Conservation (phyloP, 352 stramenopile species). For the Globisporangium orthogonon region DNA sequence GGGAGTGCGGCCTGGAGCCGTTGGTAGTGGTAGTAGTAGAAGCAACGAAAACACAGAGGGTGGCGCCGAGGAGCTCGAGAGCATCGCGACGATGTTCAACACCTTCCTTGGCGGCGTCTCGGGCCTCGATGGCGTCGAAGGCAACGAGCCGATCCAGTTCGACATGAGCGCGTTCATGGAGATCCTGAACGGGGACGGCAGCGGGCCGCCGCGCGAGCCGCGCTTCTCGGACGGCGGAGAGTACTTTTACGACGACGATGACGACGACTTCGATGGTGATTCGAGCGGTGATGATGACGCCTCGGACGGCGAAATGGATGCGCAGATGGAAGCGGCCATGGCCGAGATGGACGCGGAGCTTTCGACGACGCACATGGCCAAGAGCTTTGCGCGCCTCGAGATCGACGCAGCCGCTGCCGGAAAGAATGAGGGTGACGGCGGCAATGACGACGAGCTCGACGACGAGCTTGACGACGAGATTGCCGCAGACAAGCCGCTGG, state of each 20-base stretch:
- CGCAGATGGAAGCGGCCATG: conserved; percentile 50
- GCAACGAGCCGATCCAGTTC: conserved; percentile 45
- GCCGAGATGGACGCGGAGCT: conserved; percentile 76
- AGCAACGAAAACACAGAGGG: conserved; percentile 12
- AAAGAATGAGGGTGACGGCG: neutral
- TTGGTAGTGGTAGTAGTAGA: neutral
- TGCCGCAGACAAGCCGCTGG: conserved; percentile 36
- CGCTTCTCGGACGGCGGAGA: conserved; percentile 8
- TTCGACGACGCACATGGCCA: conserved; percentile 33
- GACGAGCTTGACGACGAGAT: conserved; percentile 12
- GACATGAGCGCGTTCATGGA: conserved; percentile 67
- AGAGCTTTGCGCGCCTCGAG: conserved; percentile 46
- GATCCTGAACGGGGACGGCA: conserved; percentile 32
- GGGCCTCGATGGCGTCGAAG: conserved; percentile 62
- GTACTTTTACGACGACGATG: conserved; percentile 15
- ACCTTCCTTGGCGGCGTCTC: conserved; percentile 63
- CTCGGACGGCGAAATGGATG: conserved; percentile 23
- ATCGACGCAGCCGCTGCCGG: neutral
- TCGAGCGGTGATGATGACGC: conserved; percentile 24
- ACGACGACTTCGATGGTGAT: conserved; percentile 19
- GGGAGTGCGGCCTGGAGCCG: neutral
- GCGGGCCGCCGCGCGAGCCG: conserved; percentile 6
- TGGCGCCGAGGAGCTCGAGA: conserved; percentile 57
- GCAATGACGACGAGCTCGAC: neutral
- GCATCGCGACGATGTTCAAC: conserved; percentile 69